These are phyloP conservation scores for Ceratobasidium sp. DNA, from an alignment of 1,284 basidiomycete genomes.

Conservation along the genomic window DNA sequence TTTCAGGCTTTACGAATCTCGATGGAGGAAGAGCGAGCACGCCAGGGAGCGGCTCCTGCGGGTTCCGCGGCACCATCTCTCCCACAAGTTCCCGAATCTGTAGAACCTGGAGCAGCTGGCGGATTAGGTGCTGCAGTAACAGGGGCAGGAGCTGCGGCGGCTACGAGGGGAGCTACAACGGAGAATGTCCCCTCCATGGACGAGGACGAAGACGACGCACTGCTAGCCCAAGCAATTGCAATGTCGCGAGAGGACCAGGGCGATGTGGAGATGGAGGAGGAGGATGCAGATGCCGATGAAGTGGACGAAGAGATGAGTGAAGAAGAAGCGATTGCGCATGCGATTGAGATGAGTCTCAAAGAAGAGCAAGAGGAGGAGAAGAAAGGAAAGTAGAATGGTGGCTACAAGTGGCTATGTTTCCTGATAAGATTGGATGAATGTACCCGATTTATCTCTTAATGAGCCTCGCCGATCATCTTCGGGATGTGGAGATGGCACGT, in stretches of 20 bases:
- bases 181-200: conserved; percentile 48
- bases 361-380: conserved; percentile 55
- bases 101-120: conserved; percentile 12
- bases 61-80: conserved; percentile 48
- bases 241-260: conserved; percentile 50
- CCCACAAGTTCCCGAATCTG: conserved; percentile 46
- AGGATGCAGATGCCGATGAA: conserved; percentile 47
- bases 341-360: conserved; percentile 72
- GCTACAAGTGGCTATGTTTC: too few species aligned
- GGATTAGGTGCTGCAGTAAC: conserved; percentile 55
- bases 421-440: conserved; percentile 12
- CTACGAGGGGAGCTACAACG: conserved; percentile 47
- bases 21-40: conserved; percentile 95
- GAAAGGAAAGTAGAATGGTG: conserved; percentile 39
- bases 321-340: conserved; percentile 69
- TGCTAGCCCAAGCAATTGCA: conserved; percentile 53
- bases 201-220: conserved; percentile 51
- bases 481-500: conserved; percentile 21
- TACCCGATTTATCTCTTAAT: neutral
- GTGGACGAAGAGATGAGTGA: conserved; percentile 50
- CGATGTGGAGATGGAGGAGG: conserved; percentile 48
- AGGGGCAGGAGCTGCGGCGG: conserved; percentile 54
- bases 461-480: conserved; percentile 17
- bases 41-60: conserved; percentile 75
- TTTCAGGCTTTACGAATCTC: conserved; percentile 94